Evolutionary conservation across 345 rosid species (phyloP).

Genomic region (Arabis hirsuta): DNA sequence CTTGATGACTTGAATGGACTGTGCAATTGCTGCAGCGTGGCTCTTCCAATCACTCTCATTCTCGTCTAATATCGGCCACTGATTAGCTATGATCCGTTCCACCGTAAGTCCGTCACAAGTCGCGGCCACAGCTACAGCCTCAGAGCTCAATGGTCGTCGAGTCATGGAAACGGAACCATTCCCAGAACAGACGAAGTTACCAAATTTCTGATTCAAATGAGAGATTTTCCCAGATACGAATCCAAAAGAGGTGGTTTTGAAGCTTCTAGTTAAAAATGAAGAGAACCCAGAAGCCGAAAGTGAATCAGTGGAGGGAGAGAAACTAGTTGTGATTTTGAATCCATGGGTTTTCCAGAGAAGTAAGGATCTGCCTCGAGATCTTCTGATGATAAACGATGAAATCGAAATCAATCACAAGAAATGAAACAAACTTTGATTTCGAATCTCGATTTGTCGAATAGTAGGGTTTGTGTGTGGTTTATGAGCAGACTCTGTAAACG

Average conservation of each 20-base stretch:
- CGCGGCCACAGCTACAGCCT: constrained; percentile 51
- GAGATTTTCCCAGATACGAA: constrained; percentile 28
- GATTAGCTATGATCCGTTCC: constrained; percentile 68
- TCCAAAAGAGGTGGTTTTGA: constrained; percentile 23
- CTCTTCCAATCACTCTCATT: constrained; percentile 88
- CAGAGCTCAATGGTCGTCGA: constrained; percentile 53
- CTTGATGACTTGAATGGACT: constrained; percentile 89
- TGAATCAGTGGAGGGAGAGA: neutral
- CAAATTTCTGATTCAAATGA: constrained; percentile 18
- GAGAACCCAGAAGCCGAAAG: constrained; percentile 42
- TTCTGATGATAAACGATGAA: constrained; percentile 44
- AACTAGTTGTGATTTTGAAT: constrained; percentile 9
- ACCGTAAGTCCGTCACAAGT: constrained; percentile 87
- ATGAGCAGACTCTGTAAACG: neutral
- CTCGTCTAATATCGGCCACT: constrained; percentile 82
- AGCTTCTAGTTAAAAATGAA: constrained; percentile 42
- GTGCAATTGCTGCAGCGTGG: constrained; percentile 91
- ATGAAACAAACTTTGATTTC: neutral
- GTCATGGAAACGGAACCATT: constrained; percentile 38
- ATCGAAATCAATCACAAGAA: constrained; percentile 19
- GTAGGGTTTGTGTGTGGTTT: constrained; percentile 30
- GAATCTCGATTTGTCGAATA: neutral
- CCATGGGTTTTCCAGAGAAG: constrained; percentile 21
- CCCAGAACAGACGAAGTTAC: constrained; percentile 28
- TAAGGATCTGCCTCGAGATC: constrained; percentile 36